Evolutionary conservation across 257 asterid species (phyloP), one percentile per base, ranked within the genome.

Genomic region (Solanum gandarillasii): DNA sequence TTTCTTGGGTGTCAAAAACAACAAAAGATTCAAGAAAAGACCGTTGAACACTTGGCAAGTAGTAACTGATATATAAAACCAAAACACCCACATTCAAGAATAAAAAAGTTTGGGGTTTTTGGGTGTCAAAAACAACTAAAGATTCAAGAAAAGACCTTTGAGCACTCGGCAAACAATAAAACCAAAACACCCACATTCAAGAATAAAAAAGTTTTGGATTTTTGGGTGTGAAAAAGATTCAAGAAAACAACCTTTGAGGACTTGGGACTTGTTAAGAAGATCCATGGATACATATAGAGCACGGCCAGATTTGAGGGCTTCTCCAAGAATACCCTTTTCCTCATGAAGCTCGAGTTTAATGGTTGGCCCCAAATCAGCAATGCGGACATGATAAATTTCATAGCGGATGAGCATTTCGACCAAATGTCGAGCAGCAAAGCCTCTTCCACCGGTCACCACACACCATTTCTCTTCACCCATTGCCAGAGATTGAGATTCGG

Each of bases 401-500:
- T 92, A 91, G 41, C 88, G 91, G 87, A 95, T 93, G 68, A 97
- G 96, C 98, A 95, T 97, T 89, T 84, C 88, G 92, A 97, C 98
- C 88, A 97, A 91, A 93, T 95, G 99, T 83, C 99, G 89, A 73
- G 99, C 99, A 71, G 98, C 99, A 86, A 97, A 97, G 20, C 98
- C 99, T 89, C 98, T 92, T 87, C 98, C 99, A 46, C 99, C 98
- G 18, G 99, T 97, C 89, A 97, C 99, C 87, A 95, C 94, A 89
- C 98, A 97, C 98, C 98, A 95, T 91, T 90, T 89, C 92, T 90
- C 97, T 18, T 90, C 95, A 94, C 41, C 88, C 88, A 72, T 86
- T 62, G 31, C 31, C 71, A n/a, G 31, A 62, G 31, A 62, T 62
- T 5, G 31, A 62, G 71, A 62, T 62, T 62, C 25, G 68, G 68